Evolutionary conservation across 257 asterid genomes (phyloP), one percentile per base, ranked within the genome.

Genomic region (Lithospermum erythrorhizon): DNA sequence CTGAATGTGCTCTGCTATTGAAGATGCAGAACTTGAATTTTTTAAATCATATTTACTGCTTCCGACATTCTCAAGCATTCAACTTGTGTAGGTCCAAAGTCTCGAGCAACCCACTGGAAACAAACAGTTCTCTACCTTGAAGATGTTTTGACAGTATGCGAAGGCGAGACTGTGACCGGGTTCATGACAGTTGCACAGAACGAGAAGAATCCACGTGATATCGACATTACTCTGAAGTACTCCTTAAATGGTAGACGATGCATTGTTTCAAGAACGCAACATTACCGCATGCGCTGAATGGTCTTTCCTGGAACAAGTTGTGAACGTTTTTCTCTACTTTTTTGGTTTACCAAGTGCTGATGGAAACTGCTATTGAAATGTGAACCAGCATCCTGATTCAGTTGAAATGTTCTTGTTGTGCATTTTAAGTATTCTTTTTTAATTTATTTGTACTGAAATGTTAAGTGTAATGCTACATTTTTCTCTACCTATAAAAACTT

Each of bases 101-200:
- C 97, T 11, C 93, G 89, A 48, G 73, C 78, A 51, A 93, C 99
- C 30, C 99, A 93, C 73, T 93, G 99, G 99, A 93, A 93, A 70
- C 99, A 89, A 71, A 89, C 99, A 0, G 87, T 93, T 14, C 83
- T 93, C 0, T 89, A 93, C 87, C 87, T 93, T 13, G 99, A 93
- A 75, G 97, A 93, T 21, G 94, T 83, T 75, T 65, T 93, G 37
- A 81, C 89, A 17, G 65, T 93, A 41, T 89, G 97, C 70, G 67
- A 84, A 76, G 99, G 97, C 68, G 99, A 93, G 79, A 67, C 91
- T 6, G 47, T 93, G 55, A 60, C 30, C 0, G 97, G 99, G 29
- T 77, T 76, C 67, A 53, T 93, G 82, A 79, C 87, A 0, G 95
- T 93, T 64, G 72, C 95, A 19, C 95, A 83, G 37, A 93, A 93